These are phyloP conservation scores for Leccinum aurantiacum DNA, from an alignment of 768 basidiomycete genomes.

Conservation along the genomic window DNA sequence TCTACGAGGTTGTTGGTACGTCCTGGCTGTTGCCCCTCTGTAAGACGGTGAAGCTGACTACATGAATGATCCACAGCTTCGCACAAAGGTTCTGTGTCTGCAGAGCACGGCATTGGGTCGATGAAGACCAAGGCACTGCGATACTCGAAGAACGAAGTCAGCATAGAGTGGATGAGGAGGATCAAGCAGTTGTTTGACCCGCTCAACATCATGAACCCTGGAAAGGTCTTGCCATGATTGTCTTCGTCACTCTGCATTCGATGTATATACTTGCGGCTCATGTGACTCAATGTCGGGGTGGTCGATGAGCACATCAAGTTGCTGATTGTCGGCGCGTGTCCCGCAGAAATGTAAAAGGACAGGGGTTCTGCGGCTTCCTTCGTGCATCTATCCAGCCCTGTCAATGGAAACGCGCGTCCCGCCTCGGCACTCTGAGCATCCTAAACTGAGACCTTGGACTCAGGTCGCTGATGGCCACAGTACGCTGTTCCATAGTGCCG, in stretches of 20 bases:
- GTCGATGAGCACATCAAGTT: constrained; percentile 8
- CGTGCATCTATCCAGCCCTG: constrained; percentile 3
- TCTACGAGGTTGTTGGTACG: constrained; percentile 88
- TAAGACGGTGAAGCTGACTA: constrained; percentile 2
- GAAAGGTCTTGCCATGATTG: constrained; percentile 59
- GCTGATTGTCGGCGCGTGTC: constrained; percentile 7
- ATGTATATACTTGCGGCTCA: neutral
- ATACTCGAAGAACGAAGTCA: constrained; percentile 80
- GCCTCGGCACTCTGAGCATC: neutral
- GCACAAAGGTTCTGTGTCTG: constrained; percentile 88
- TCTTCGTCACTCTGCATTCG: neutral
- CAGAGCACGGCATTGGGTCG: constrained; percentile 95
- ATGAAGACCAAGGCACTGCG: constrained; percentile 90
- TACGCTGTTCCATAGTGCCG: neutral
- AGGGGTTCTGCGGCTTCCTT: neutral
- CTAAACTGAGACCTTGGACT: neutral
- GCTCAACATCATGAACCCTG: constrained; percentile 89
- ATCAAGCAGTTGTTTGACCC: constrained; percentile 91
- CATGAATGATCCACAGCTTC: constrained; percentile 46
- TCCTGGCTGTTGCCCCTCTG: neutral
- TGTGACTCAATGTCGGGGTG: neutral
- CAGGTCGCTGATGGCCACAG: constrained; percentile 21
- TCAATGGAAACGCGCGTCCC: constrained; percentile 18
- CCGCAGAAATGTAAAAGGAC: constrained; percentile 10
- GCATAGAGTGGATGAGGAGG: constrained; percentile 86